A percentile compares a stretch with the other conserved stretches of the same genome.
phyloP scores from a whole-genome alignment of 2,329 filamentous ascomycete genomes.

The Neopestalotiopsis rosae region DNA sequence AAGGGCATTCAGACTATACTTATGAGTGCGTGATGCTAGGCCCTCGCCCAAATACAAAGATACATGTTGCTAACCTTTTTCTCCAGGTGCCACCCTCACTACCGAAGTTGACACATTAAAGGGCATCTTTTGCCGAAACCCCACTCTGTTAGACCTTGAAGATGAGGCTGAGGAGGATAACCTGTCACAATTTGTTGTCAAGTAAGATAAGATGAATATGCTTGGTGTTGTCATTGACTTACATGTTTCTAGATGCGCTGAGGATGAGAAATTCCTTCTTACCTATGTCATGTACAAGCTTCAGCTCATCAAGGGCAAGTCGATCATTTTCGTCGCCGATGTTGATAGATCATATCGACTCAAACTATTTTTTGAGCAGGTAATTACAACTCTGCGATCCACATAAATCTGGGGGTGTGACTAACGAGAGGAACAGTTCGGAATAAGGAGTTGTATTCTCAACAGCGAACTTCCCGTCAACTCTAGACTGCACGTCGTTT shows the following conservation, averaged over 20 bases:
- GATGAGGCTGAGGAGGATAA: conserved; percentile 77
- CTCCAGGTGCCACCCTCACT: conserved; percentile 73
- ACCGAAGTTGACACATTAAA: conserved; percentile 87
- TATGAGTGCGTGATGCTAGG: conserved; percentile 66
- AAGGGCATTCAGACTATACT: conserved; percentile 88
- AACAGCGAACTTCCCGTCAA: conserved; percentile 96
- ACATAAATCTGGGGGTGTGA: background rate
- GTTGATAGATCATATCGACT: conserved; percentile 75
- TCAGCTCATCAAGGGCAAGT: conserved; percentile 91
- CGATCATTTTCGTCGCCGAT: conserved; percentile 73
- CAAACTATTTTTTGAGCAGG: conserved; percentile 87
- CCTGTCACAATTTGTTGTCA: conserved; percentile 87
- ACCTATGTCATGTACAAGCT: conserved; percentile 96
- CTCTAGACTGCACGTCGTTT: conserved; percentile 89
- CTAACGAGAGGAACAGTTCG: conserved; percentile 65
- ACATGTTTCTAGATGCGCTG: conserved; percentile 51
- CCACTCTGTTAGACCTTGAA: conserved; percentile 80
- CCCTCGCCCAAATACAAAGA: background rate
- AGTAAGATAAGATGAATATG: conserved; percentile 51
- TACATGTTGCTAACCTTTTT: background rate
- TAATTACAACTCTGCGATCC: background rate
- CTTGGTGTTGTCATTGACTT: background rate
- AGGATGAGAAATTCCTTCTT: conserved; percentile 95
- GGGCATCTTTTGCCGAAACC: conserved; percentile 82
- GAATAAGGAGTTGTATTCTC: conserved; percentile 88